These are phyloP conservation scores for Ceratobasidium sp. DNA, from an alignment of 1,284 basidiomycete species.

Conservation along the genomic window DNA sequence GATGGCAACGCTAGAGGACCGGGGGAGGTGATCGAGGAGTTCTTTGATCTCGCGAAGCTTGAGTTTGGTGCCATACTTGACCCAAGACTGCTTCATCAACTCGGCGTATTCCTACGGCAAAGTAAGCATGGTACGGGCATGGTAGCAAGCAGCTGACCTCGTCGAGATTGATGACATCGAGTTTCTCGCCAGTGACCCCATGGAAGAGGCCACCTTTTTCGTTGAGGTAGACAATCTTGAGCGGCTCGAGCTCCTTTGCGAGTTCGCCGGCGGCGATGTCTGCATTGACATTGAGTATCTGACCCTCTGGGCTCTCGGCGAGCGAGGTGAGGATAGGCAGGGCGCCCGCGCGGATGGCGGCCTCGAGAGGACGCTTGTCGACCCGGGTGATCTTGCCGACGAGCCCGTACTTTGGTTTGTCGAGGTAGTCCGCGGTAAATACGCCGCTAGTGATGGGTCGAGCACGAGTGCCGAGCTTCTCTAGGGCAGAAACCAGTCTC, in stretches of 20 bases:
- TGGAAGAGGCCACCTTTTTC: conserved; percentile 99
- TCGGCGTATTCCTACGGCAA: conserved; percentile 84
- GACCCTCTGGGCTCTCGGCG: conserved; percentile 89
- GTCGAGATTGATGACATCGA: conserved; percentile 96
- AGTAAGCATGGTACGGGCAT: conserved; percentile 17
- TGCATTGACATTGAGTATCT: conserved; percentile 96
- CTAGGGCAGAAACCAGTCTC: conserved; percentile 87
- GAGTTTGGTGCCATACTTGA: conserved; percentile 99
- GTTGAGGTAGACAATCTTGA: conserved; percentile 99
- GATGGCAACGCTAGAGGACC: conserved; percentile 97
- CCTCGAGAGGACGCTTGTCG: conserved; percentile 94
- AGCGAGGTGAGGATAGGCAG: conserved; percentile 92
- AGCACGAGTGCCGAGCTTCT: conserved; percentile 90
- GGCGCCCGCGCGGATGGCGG: conserved; percentile 91
- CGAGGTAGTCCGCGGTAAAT: conserved; percentile 93
- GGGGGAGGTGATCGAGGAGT: conserved; percentile 96
- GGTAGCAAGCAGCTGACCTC: conserved; percentile 66
- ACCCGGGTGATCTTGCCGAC: conserved; percentile 92
- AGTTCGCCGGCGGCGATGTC: conserved; percentile 96
- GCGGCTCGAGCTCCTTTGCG: conserved; percentile 94
- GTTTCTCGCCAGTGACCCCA: conserved; percentile 92
- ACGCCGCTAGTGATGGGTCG: conserved; percentile 96
- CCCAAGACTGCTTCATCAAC: conserved; percentile 99
- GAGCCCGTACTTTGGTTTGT: conserved; percentile 91
- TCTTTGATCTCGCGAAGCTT: conserved; percentile 99